These are phyloP conservation scores for Backusella mclennaniae DNA, from an alignment of 192 early-diverging fungal genomes.

Conservation along the genomic window DNA sequence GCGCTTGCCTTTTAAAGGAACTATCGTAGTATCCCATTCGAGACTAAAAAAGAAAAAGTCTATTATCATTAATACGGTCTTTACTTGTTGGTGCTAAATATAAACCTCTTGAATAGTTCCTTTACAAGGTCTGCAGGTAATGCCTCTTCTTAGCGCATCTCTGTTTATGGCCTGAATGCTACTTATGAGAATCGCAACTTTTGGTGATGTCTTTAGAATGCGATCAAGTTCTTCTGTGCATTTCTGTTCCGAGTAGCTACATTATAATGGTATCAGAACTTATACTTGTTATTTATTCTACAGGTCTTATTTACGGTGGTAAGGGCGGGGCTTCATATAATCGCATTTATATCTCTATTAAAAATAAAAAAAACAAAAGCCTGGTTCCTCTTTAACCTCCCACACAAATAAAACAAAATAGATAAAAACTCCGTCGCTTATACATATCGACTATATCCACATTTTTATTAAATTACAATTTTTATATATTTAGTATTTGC, in stretches of 20 bases:
- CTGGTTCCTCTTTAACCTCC: not conserved
- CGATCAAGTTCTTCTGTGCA: constrained; percentile 32
- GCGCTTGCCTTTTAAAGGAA: constrained; percentile 30
- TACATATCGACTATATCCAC: not conserved
- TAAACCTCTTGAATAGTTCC: constrained; percentile 31
- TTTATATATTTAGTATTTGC: not conserved
- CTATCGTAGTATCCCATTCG: constrained; percentile 37
- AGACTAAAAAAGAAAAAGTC: constrained; percentile 8
- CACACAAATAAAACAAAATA: not conserved
- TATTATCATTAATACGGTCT: not conserved
- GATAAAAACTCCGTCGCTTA: not conserved
- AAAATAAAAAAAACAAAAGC: not conserved
- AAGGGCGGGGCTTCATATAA: not conserved
- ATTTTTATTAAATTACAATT: not conserved
- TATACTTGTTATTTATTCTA: not conserved
- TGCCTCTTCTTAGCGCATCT: constrained; percentile 22
- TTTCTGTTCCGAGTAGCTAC: constrained; percentile 24
- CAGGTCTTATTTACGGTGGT: not conserved
- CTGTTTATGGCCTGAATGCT: constrained; percentile 28
- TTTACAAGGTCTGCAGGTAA: constrained; percentile 33
- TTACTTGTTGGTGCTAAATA: not conserved
- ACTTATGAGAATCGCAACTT: constrained; percentile 19
- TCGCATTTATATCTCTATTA: not conserved
- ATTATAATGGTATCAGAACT: not conserved
- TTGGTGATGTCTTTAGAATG: constrained; percentile 20